Conservation (phyloP, 257 asterid genomes). For the Nicotiana benthamiana region DNA sequence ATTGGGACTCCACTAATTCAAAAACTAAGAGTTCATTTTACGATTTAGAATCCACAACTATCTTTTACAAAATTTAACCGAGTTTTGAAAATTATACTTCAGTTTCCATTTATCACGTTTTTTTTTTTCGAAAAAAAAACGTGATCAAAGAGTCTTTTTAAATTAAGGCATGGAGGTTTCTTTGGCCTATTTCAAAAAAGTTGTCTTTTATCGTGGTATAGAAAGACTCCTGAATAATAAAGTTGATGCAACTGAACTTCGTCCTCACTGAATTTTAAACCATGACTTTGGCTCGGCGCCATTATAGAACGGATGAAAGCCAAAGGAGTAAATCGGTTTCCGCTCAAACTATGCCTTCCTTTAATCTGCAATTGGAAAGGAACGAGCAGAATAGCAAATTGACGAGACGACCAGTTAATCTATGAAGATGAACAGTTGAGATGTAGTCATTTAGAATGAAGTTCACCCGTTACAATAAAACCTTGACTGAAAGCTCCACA, state of each 20-base stretch:
- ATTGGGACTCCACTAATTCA: no score
- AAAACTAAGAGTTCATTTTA: no score
- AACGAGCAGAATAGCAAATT: not conserved
- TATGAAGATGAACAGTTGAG: not conserved
- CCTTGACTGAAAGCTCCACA: slow-evolving; percentile 11
- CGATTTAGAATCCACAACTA: no score
- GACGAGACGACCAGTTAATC: not conserved
- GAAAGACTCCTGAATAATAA: not conserved
- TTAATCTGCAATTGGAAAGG: not conserved
- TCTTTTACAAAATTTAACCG: no score
- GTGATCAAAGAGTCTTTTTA: no score
- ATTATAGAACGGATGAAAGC: not conserved
- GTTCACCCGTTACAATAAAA: not conserved
- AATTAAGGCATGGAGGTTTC: no score
- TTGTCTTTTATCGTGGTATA: no score
- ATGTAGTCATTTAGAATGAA: slow-evolving; percentile 10
- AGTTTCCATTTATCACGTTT: no score
- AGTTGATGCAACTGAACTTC: not conserved
- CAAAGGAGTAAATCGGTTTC: not conserved
- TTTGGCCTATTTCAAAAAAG: no score
- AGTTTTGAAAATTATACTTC: no score
- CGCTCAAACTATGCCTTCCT: not conserved
- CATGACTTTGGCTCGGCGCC: no score
- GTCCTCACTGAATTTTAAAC: not conserved
- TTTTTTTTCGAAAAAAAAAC: no score